Conservation (phyloP, 805 yeast genomes). For the Schwanniomyces sp. region DNA sequence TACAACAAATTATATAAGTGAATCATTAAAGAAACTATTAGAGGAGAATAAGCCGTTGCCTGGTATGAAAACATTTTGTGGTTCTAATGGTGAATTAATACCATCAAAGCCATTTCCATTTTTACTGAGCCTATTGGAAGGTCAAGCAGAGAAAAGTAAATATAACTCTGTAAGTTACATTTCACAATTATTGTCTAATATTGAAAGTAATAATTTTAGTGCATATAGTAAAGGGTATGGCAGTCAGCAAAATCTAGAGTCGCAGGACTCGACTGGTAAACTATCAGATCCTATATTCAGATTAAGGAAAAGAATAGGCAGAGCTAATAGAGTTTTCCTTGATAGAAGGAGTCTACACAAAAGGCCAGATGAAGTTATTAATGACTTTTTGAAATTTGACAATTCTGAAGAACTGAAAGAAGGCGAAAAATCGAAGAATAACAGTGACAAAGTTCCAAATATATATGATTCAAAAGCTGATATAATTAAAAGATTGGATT, state of each 20-base stretch:
- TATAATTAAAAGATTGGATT: constrained; percentile 46
- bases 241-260: constrained; percentile 14
- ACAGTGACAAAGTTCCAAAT: constrained; percentile 22
- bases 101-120: constrained; percentile 50
- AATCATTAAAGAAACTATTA: constrained; percentile 37
- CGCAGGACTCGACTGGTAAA: constrained; percentile 19
- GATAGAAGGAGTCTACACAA: constrained; percentile 65
- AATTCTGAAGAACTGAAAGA: constrained; percentile 20
- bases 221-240: constrained; percentile 41
- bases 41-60: constrained; percentile 50
- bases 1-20: constrained; percentile 53
- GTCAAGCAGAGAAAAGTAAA: constrained; percentile 22
- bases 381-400: constrained; percentile 42
- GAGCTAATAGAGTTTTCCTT: constrained; percentile 66
- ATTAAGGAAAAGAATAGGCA: constrained; percentile 72
- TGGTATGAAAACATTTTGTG: constrained; percentile 46
- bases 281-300: constrained; percentile 55
- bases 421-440: constrained; percentile 18
- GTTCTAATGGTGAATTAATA: constrained; percentile 50
- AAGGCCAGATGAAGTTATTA: constrained; percentile 32
- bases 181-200: constrained; percentile 38
- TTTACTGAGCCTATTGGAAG: constrained; percentile 38
- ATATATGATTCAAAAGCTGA: constrained; percentile 52
- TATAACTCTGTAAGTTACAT: constrained; percentile 30
- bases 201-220: constrained; percentile 38